Evolutionary conservation across 2,329 filamentous ascomycete genomes (phyloP).

Genomic region (Fusarium begoniae): DNA sequence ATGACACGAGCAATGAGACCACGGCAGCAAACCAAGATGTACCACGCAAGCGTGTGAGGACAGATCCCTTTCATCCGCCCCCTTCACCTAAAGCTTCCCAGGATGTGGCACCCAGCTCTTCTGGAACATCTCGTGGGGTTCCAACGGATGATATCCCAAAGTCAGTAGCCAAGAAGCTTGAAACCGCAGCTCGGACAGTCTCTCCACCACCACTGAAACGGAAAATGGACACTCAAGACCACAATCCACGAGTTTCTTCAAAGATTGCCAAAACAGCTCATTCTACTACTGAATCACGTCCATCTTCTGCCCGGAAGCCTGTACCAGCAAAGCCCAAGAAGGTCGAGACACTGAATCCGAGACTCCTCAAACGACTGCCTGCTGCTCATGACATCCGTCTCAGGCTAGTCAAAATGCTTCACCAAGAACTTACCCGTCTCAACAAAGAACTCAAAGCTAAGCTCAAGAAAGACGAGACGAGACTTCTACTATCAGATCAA

Average conservation of each 20-base stretch:
- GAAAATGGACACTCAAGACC: slow-evolving; percentile 21
- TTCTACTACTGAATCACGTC: slow-evolving; percentile 27
- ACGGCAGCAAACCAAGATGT: slow-evolving; percentile 40
- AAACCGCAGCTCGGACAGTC: slow-evolving; percentile 43
- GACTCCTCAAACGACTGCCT: slow-evolving; percentile 67
- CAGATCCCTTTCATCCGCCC: slow-evolving; percentile 26
- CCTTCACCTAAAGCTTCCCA: slow-evolving; percentile 11
- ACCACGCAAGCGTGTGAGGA: slow-evolving; percentile 45
- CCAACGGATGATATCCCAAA: neutral
- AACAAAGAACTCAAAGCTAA: slow-evolving; percentile 69
- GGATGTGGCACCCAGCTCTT: neutral
- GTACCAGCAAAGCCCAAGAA: slow-evolving; percentile 40
- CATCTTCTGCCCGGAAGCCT: slow-evolving; percentile 25
- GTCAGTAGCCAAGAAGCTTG: slow-evolving; percentile 19
- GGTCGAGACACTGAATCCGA: slow-evolving; percentile 71
- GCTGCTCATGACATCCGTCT: slow-evolving; percentile 65
- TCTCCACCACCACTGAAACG: slow-evolving; percentile 49
- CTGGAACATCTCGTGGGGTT: slow-evolving; percentile 3
- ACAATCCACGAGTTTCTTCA: slow-evolving; percentile 4
- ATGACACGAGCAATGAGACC: slow-evolving; percentile 4
- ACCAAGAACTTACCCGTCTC: slow-evolving; percentile 72
- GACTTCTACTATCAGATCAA: slow-evolving; percentile 68
- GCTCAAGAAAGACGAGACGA: slow-evolving; percentile 57
- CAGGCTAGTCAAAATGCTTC: slow-evolving; percentile 69
- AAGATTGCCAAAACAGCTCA: slow-evolving; percentile 5